These are phyloP conservation scores for Xylaria curta DNA, from an alignment of 495 filamentous ascomycete species.

Conservation along the genomic window DNA sequence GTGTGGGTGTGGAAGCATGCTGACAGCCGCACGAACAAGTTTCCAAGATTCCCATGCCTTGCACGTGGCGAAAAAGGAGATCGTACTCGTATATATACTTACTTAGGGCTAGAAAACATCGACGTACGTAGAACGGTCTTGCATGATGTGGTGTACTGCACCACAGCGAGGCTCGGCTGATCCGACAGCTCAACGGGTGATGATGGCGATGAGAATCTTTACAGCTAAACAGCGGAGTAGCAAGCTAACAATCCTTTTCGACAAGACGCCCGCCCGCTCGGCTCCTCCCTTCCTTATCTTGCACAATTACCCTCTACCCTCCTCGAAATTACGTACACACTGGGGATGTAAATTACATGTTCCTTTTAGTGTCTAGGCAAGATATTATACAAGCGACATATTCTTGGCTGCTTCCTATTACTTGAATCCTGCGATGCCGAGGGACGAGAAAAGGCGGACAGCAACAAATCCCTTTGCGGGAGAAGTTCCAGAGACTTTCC, in stretches of 20 bases:
- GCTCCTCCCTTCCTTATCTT: slow-evolving; percentile 8
- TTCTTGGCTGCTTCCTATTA: no score
- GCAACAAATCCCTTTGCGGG: slow-evolving; percentile 2
- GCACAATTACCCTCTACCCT: not conserved
- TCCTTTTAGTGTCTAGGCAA: slow-evolving; percentile 15
- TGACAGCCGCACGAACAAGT: slow-evolving; percentile 6
- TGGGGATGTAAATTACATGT: not conserved
- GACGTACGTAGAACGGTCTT: not conserved
- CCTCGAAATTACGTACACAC: slow-evolving; percentile 6
- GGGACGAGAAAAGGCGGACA: not conserved
- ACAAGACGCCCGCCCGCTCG: not conserved
- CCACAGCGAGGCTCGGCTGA: slow-evolving; percentile 13
- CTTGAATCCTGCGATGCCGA: no score
- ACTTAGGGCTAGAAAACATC: not conserved
- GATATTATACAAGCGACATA: not conserved
- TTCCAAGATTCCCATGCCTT: slow-evolving; percentile 5
- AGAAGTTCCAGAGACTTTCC: slow-evolving; percentile 13
- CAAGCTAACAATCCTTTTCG: not conserved
- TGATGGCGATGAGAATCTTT: not conserved
- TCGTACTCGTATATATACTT: not conserved
- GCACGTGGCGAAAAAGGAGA: slow-evolving; percentile 17
- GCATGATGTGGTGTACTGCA: not conserved
- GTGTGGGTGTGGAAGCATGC: not conserved
- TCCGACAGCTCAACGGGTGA: slow-evolving; percentile 10
- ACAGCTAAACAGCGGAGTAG: not conserved